Evolutionary conservation across 768 basidiomycete species (phyloP).

Genomic region (Termitomyces sp.): DNA sequence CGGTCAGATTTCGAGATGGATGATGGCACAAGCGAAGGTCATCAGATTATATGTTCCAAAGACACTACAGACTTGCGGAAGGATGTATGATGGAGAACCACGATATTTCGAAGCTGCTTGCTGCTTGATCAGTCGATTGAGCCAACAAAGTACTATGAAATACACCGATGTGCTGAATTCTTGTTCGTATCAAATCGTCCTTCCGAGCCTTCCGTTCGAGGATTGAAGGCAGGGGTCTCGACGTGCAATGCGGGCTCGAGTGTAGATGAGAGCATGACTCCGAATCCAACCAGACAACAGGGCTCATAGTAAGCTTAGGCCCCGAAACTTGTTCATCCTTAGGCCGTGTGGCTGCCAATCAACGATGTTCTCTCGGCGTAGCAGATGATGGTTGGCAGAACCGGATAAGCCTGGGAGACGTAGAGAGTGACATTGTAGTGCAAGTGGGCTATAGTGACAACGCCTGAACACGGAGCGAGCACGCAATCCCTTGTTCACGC

Average conservation of each 20-base stretch:
- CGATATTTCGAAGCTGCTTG: slow-evolving; percentile 14
- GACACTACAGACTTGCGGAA: slow-evolving; percentile 9
- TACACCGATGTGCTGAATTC: neutral
- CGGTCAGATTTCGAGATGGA: neutral
- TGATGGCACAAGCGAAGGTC: too few relatives aligned
- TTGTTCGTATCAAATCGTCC: neutral
- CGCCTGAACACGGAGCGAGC: too few relatives aligned
- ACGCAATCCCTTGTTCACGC: too few relatives aligned
- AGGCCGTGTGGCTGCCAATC: neutral
- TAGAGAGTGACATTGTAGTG: neutral
- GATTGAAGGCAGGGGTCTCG: slow-evolving; percentile 3
- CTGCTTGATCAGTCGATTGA: neutral
- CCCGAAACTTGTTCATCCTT: neutral
- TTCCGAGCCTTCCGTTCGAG: slow-evolving; percentile 2
- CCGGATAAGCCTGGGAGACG: neutral
- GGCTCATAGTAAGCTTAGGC: neutral
- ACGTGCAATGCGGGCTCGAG: slow-evolving; percentile 3
- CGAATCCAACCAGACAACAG: neutral
- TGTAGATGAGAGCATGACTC: neutral
- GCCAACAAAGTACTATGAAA: neutral
- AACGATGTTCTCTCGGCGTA: neutral
- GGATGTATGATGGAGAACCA: slow-evolving; percentile 10
- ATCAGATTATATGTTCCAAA: slow-evolving; percentile 14
- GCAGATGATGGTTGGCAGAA: neutral
- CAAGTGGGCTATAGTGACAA: neutral